Evolutionary conservation across 495 filamentous ascomycete species (phyloP).

Genomic region (Aspergillus mulundensis): DNA sequence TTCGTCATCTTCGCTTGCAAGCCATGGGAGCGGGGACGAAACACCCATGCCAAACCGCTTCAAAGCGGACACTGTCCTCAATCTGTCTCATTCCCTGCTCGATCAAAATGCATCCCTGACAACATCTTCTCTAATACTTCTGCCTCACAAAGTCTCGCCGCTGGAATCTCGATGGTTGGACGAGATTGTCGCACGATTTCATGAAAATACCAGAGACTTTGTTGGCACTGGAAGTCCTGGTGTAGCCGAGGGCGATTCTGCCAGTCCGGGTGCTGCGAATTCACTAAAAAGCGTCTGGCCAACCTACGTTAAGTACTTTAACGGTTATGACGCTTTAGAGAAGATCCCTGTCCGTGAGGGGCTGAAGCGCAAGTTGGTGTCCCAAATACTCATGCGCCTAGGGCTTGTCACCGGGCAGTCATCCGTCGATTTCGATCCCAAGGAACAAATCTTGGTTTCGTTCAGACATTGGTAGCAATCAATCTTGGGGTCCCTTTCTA

Average conservation of each 20-base stretch:
- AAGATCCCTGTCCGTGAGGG: slow-evolving; percentile 77
- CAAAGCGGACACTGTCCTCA: slow-evolving; percentile 25
- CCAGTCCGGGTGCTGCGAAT: slow-evolving; percentile 46
- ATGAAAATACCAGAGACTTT: slow-evolving; percentile 23
- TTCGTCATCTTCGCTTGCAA: slow-evolving; percentile 40
- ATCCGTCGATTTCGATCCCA: slow-evolving; percentile 29
- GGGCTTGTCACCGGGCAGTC: slow-evolving; percentile 32
- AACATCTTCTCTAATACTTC: slow-evolving; percentile 44
- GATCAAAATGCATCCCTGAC: slow-evolving; percentile 37
- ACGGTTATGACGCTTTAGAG: slow-evolving; percentile 82
- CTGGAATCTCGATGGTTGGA: slow-evolving; percentile 70
- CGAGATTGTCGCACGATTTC: slow-evolving; percentile 61
- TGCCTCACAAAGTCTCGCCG: slow-evolving; percentile 52
- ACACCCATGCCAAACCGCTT: slow-evolving; percentile 33
- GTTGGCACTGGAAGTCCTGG: slow-evolving; percentile 16
- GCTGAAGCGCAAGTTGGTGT: slow-evolving; percentile 78
- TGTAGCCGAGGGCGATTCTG: slow-evolving; percentile 29
- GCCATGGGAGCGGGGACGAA: slow-evolving; percentile 39
- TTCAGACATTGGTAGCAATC: slow-evolving; percentile 41
- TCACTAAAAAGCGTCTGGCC: slow-evolving; percentile 54
- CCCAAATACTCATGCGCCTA: slow-evolving; percentile 52
- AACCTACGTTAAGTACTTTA: slow-evolving; percentile 70
- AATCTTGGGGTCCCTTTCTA: background rate
- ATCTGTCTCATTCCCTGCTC: slow-evolving; percentile 35
- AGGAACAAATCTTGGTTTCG: slow-evolving; percentile 40